Percentiles rank a stretch among this genome's conserved stretches.
Evolutionary conservation across 129 eudicot species (phyloP).

Genomic region (Gnaphalium uliginosum): DNA sequence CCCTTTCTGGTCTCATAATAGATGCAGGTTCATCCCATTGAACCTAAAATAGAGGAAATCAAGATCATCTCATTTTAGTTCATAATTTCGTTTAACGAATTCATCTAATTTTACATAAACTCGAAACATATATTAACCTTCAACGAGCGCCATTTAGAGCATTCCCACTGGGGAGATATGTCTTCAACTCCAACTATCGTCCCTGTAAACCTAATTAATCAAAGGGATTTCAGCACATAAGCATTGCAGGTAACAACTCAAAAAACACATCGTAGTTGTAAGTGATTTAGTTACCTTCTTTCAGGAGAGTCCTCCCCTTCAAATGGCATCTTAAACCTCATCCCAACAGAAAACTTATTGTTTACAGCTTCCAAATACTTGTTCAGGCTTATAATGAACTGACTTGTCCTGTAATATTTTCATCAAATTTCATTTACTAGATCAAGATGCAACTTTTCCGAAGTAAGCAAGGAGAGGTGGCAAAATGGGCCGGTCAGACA

Average conservation of each 20-base stretch:
- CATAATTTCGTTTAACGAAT: neutral
- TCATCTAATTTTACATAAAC: neutral
- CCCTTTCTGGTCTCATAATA: constrained; percentile 66
- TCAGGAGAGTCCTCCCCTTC: constrained; percentile 97
- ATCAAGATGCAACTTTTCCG: constrained; percentile 10
- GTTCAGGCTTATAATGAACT: constrained; percentile 80
- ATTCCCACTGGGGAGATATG: constrained; percentile 69
- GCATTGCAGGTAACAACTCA: constrained; percentile 1
- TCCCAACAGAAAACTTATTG: constrained; percentile 60
- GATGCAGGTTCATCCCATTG: constrained; percentile 42
- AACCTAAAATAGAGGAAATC: constrained; percentile 24
- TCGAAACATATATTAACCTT: constrained; percentile 46
- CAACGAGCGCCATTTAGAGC: constrained; percentile 79
- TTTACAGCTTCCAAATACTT: constrained; percentile 74
- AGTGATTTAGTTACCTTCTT: constrained; percentile 53
- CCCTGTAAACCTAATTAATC: constrained; percentile 64
- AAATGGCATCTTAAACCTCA: constrained; percentile 88
- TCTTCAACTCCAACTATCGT: constrained; percentile 77
- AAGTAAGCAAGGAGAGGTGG: neutral
- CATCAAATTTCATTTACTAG: neutral
- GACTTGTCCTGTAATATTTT: constrained; percentile 61
- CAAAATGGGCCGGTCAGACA: neutral
- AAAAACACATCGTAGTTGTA: constrained; percentile 2
- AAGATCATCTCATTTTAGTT: neutral
- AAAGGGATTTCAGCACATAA: neutral